Conservation (phyloP, 257 asterid genomes). For the Solanum sitiens region DNA sequence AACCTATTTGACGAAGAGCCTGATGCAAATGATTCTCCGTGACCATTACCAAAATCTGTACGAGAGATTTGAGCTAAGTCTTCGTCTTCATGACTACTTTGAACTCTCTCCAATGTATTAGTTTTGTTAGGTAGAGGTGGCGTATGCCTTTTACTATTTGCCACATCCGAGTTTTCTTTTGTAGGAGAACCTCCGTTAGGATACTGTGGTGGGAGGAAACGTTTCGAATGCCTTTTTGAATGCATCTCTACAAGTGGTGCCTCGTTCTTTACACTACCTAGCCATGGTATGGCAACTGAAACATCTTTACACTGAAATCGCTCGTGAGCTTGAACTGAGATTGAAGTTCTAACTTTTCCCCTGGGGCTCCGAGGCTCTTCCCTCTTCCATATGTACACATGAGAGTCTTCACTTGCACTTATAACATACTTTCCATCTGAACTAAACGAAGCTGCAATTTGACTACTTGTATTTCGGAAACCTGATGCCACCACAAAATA, state of each 20-base stretch:
- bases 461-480: constrained; percentile 73
- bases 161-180: constrained; percentile 11
- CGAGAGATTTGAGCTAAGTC: constrained; percentile 29
- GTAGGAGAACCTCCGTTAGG: constrained; percentile 20
- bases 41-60: constrained; percentile 54
- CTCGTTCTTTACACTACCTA: constrained; percentile 39
- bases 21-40: constrained; percentile 31
- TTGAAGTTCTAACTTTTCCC: constrained; percentile 28
- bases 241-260: constrained; percentile 58
- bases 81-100: constrained; percentile 25
- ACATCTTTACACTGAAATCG: constrained; percentile 80
- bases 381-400: constrained; percentile 72
- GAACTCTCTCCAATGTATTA: constrained; percentile 12
- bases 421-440: constrained; percentile 64
- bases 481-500: constrained; percentile 25
- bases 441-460: constrained; percentile 69
- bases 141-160: constrained; percentile 31
- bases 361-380: constrained; percentile 31
- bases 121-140: constrained; percentile 66
- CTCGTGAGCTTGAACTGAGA: constrained; percentile 42
- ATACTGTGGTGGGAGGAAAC: constrained; percentile 16
- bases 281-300: constrained; percentile 77
- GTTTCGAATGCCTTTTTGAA: constrained; percentile 65
- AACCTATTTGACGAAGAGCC: constrained; percentile 22
- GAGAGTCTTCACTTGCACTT: constrained; percentile 86